Evolutionary conservation across 179 eudicot genomes (phyloP), one percentile per base, ranked within the genome.

Genomic region (Spergularia azorica): DNA sequence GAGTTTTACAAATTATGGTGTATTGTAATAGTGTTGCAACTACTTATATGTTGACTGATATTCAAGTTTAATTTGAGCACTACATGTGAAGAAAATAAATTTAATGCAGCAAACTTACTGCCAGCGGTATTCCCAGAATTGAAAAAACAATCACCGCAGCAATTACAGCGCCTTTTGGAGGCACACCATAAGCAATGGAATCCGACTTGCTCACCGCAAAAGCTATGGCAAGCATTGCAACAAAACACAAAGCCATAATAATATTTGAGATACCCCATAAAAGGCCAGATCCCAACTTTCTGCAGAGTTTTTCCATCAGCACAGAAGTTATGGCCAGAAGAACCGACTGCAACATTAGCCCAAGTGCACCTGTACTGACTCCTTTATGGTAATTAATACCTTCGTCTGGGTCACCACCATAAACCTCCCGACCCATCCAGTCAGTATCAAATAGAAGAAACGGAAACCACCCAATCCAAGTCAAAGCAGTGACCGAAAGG

Each of bases 401-500:
- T 52, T 82, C 90, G 79, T 91, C 93, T 16, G 99, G 99, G 66
- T 88, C 73, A 26, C 99, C 99, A 14, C 97, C 96, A 76, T 93
- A 95, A 66, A 95, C 87, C 80, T 95, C 99, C 67, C 99, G 86
- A 46, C 99, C 99, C 97, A 95, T 90, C 99, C 99, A 95, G 81
- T 95, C 99, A 76, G 99, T 95, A 79, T 95, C 99, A 80, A 87
- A 95, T 52, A 95, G 91, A 83, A 91, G 84, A 87, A 93, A 95
- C 0, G 99, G 99, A 78, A 95, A 95, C 99, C 99, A 95, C 13
- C 99, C 99, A 74, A 93, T 81, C 99, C 99, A 95, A 73, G 89
- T 95, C 69, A 95, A 82, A 61, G 90, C 91, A 83, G 97, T 95
- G 51, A 93, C 91, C 50, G 89, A 89, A 76, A 95, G 88, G 62